Evolutionary conservation across 2,329 filamentous ascomycete genomes (phyloP), one percentile per base, ranked within the genome.

Genomic region (Calonectria pteridis): DNA sequence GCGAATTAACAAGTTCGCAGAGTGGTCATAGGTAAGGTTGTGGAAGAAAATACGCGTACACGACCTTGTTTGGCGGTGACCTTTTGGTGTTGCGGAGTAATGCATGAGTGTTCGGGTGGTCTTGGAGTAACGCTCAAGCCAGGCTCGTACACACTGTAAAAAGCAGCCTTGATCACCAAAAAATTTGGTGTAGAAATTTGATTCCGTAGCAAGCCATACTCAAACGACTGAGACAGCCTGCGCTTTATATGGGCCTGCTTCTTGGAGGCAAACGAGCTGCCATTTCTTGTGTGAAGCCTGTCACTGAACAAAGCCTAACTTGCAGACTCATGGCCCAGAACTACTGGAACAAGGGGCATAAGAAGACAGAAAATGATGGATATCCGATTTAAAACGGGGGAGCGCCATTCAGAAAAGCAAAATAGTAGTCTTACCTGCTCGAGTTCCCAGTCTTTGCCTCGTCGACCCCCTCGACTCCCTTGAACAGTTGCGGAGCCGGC

Each of bases 361-460:
- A 65, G 13, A 7, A 49, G 35, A 66, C 23, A 14, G 13, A 20
- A 51, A 31, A 20, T 9, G 13, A 50, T n/a, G 16, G n/a, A 18
- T 20, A 28, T 37, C 43, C 37, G 49, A 71, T 43, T 29, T 37
- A 69, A 31, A 37, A 28, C 35, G 26, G 18, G 23, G 43, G 6
- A n/a, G 26, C 50, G 6, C n/a, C 58, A 37, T n/a, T n/a, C 31
- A 58, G 33, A 31, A 74, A 74, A 68, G 40, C 66, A 71, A 65
- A 55, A 29, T 18, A 62, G 53, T 50, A 23, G 46, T 72, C 91
- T 89, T 83, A 95, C 94, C 88, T 93, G 93, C 83, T 97, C 95
- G 67, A 97, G 89, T 75, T 97, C 95, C 83, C 93, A 94, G 80
- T 97, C 95, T 74, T 95, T 91, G 74, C 92, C 91, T 78, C 95